Base-by-base conservation (phyloP, 768 basidiomycete genomes). In the Boletus fagicola region DNA sequence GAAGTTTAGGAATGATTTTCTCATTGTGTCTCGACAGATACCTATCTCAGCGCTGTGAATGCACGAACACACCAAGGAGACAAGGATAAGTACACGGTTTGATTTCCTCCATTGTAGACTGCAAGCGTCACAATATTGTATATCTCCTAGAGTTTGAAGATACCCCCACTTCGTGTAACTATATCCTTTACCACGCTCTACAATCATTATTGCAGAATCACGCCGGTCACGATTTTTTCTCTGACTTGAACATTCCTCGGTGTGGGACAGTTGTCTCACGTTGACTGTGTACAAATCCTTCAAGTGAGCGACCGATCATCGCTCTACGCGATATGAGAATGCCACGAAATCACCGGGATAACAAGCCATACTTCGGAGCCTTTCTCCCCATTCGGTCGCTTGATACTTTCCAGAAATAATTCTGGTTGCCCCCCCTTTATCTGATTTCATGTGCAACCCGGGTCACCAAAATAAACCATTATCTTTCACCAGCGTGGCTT, bases 11-110 rank as follows among this genome's bases (percentile, higher is more conserved):
- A 46, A 18, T 9, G 6, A n/a, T 18, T 24, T 15, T 55, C 55
- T 56, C 36, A 62, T 45, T 30, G 33, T 15, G 6, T 49, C 28
- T 20, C 2, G n/a, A 49, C 51, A 85, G 84, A 86, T 65, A 83
- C 84, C 3, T 86, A 86, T 63, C 73, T 86, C n/a, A 86, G 84
- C 53, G 78, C 78, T 9, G 77, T 78, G 39, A 86, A 86, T 51
- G 78, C 82, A 16, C 62, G 43, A 24, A 54, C 56, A 18, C 56
- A 39, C 5, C 50, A 53, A 28, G 48, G 44, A 33, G 39, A 50
- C 31, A 56, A 59, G 39, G 49, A 47, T 22, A 43, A 47, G 24
- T 46, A 35, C 13, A 4, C 24, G 1, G 31, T 30, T 11, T 68
- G 45, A 70, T 48, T 22, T 3, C 36, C 18, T 47, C 18, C 2